A percentile compares a stretch with the other conserved stretches of the same genome.
These are phyloP conservation scores for Bondarzewia mesenterica DNA, from an alignment of 1,284 basidiomycete genomes.

Conservation along the genomic window DNA sequence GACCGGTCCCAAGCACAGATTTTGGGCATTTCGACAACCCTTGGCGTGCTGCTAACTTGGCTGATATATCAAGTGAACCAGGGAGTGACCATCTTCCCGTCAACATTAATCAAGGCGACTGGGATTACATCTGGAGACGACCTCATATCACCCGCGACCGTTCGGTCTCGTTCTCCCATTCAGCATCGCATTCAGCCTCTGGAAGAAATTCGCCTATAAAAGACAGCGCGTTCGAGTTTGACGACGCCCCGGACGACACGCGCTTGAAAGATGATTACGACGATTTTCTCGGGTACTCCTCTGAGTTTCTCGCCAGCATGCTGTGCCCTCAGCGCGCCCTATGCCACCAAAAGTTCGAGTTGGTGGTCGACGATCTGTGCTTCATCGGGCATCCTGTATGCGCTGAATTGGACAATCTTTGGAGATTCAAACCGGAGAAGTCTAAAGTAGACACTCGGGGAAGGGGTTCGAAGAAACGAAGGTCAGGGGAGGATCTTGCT, in stretches of 20 bases:
- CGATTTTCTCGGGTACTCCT: constrained; percentile 70
- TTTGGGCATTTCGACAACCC: constrained; percentile 58
- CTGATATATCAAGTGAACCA: constrained; percentile 20
- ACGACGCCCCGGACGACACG: constrained; percentile 14
- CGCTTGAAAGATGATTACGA: constrained; percentile 45
- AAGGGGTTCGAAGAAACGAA: constrained; percentile 36
- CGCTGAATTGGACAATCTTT: constrained; percentile 63
- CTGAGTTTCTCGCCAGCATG: constrained; percentile 76
- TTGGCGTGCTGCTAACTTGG: constrained; percentile 53
- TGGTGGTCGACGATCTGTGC: constrained; percentile 87
- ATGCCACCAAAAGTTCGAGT: constrained; percentile 93
- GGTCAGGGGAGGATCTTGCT: constrained; percentile 5
- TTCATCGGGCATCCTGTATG: constrained; percentile 95
- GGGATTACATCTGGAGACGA: constrained; percentile 49
- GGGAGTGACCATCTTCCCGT: constrained; percentile 13
- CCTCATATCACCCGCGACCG: constrained; percentile 33
- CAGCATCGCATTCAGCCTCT: constrained; percentile 28
- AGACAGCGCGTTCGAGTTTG: constrained; percentile 25
- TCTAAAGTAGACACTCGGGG: constrained; percentile 40
- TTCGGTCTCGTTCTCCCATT: constrained; percentile 34
- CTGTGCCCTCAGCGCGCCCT: constrained; percentile 74
- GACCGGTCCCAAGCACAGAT: constrained; percentile 36
- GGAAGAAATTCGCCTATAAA: constrained; percentile 36
- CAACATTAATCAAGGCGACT: constrained; percentile 23
- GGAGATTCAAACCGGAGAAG: constrained; percentile 63